Evolutionary conservation across 2,329 filamentous ascomycete genomes (phyloP).

Genomic region (Colletotrichum sp.): DNA sequence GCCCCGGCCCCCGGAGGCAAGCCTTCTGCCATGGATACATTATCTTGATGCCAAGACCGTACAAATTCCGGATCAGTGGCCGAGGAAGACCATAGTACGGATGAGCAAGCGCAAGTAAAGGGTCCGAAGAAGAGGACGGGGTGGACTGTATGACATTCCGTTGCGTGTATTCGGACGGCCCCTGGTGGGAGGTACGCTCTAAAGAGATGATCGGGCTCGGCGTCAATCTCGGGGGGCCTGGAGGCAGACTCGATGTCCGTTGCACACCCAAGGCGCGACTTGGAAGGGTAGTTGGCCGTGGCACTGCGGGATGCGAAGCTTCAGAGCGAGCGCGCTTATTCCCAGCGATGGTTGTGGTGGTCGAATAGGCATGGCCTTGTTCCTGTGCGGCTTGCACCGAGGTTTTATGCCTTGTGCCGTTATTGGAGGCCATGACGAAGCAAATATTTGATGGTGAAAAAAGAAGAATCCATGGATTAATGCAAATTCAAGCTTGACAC

Average conservation of each 20-base stretch:
- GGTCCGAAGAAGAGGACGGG: slow-evolving; percentile 55
- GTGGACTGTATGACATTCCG: slow-evolving; percentile 56
- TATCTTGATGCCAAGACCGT: slow-evolving; percentile 67
- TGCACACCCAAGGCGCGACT: slow-evolving; percentile 32
- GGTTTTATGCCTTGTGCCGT: slow-evolving; percentile 52
- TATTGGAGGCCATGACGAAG: slow-evolving; percentile 42
- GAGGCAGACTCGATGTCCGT: slow-evolving; percentile 35
- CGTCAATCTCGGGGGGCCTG: slow-evolving; percentile 32
- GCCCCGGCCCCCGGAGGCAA: slow-evolving; percentile 70
- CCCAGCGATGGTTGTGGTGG: slow-evolving; percentile 47
- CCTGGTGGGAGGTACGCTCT: slow-evolving; percentile 21
- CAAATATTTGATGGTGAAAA: not conserved
- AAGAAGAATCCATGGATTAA: not conserved
- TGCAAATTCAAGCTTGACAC: not conserved
- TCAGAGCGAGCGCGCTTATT: slow-evolving; percentile 46
- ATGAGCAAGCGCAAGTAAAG: slow-evolving; percentile 66
- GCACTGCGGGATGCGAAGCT: not conserved
- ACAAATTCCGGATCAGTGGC: slow-evolving; percentile 68
- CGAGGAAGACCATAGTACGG: slow-evolving; percentile 66
- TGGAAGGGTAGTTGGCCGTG: not conserved
- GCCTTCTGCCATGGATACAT: slow-evolving; percentile 84
- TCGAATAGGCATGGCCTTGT: slow-evolving; percentile 40
- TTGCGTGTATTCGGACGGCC: slow-evolving; percentile 61
- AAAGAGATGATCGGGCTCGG: slow-evolving; percentile 53
- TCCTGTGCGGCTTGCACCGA: slow-evolving; percentile 53